Percentiles rank a stretch among this genome's conserved stretches.
phyloP scores from a whole-genome alignment of 2,329 filamentous ascomycete species.

The Fusarium torulosum region DNA sequence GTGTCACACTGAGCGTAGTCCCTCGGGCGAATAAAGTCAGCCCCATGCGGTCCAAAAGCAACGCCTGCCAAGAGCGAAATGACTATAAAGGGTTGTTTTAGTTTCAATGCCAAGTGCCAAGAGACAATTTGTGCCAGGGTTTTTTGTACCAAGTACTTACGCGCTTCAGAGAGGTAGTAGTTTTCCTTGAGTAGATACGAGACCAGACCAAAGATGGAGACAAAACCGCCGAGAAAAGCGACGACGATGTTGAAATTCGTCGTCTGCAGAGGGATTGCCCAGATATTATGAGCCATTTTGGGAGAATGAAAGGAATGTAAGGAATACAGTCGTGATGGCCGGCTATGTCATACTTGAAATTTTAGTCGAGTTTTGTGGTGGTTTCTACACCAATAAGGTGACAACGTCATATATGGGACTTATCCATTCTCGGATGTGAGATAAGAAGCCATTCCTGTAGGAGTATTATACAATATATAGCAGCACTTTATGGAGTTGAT shows the following conservation, averaged over 20 bases:
- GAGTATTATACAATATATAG: neutral
- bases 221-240: conserved; percentile 85
- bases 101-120: conserved; percentile 20
- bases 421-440: neutral
- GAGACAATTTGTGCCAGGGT: conserved; percentile 1
- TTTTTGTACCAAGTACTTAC: conserved; percentile 63
- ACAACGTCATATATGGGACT: neutral
- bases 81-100: conserved; percentile 62
- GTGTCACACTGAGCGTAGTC: conserved; percentile 72
- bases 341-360: neutral
- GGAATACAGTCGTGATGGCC: neutral
- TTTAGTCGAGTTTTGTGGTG: neutral
- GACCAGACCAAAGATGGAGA: conserved; percentile 90
- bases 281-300: conserved; percentile 44
- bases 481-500: neutral
- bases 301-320: neutral
- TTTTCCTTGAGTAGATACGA: conserved; percentile 91
- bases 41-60: conserved; percentile 80
- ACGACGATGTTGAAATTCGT: conserved; percentile 89
- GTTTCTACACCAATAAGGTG: neutral
- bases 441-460: neutral
- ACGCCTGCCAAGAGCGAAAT: conserved; percentile 86
- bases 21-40: conserved; percentile 79
- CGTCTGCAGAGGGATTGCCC: conserved; percentile 63
- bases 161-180: conserved; percentile 90